A percentile compares a stretch with the other conserved stretches of the same genome.
phyloP scores from a whole-genome alignment of 768 basidiomycete species.

The Austroboletus festivus region DNA sequence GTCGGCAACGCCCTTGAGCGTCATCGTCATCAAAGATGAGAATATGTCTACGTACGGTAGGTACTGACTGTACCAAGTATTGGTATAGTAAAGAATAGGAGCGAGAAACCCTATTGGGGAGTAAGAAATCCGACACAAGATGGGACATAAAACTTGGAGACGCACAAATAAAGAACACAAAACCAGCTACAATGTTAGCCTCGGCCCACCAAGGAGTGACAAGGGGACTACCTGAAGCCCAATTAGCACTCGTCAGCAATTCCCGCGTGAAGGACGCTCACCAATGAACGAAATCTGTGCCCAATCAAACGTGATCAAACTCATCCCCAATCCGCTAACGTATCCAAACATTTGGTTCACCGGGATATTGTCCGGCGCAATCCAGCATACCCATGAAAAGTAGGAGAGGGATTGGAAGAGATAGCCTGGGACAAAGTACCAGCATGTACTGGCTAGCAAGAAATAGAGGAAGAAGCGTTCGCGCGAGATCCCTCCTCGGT shows the following conservation, averaged over 20 bases:
- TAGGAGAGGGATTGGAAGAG: conserved; percentile 63
- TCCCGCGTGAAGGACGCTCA: not conserved
- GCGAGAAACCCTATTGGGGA: conserved; percentile 45
- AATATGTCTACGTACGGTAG: conserved; percentile 44
- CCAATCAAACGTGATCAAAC: conserved; percentile 81
- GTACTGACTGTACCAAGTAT: conserved; percentile 55
- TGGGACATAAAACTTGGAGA: conserved; percentile 27
- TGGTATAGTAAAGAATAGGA: conserved; percentile 66
- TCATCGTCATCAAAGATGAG: not conserved
- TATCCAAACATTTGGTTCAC: conserved; percentile 80
- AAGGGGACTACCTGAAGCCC: conserved; percentile 44
- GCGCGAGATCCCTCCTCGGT: conserved; percentile 46
- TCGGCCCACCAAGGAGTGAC: conserved; percentile 84
- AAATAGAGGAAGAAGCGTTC: conserved; percentile 49
- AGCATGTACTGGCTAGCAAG: conserved; percentile 32
- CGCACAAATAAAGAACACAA: conserved; percentile 67
- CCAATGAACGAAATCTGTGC: conserved; percentile 50
- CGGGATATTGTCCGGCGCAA: conserved; percentile 62
- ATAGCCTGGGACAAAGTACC: conserved; percentile 71
- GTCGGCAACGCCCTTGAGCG: not conserved
- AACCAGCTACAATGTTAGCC: conserved; percentile 62
- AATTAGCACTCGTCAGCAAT: too few species aligned
- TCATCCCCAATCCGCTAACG: conserved; percentile 55
- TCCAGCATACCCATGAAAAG: conserved; percentile 65
- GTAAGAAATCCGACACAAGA: conserved; percentile 54